Conservation (phyloP, 2,329 filamentous ascomycete species). For the Diaporthe velutina region DNA sequence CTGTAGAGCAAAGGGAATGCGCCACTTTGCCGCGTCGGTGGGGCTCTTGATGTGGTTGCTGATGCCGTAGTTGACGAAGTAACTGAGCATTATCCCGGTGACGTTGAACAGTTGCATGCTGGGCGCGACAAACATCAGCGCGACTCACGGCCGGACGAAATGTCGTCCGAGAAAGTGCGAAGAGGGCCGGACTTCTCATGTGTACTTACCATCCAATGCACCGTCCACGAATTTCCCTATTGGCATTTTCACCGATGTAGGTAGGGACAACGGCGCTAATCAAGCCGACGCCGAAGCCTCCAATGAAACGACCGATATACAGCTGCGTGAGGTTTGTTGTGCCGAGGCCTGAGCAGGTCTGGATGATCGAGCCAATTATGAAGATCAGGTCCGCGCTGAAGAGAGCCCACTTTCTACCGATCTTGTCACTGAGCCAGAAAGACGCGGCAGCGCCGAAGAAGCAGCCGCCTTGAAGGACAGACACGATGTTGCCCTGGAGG, state of each 20-base stretch:
- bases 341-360: conserved; percentile 33
- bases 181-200: too few relatives aligned
- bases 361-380: conserved; percentile 32
- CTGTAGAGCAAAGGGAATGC: conserved; percentile 58
- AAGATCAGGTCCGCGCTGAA: conserved; percentile 35
- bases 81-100: conserved; percentile 39
- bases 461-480: conserved; percentile 38
- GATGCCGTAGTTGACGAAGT: conserved; percentile 40
- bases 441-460: conserved; percentile 40
- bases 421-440: conserved; percentile 67
- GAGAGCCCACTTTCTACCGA: conserved; percentile 44
- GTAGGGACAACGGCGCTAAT: conserved; percentile 39
- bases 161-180: neutral
- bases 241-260: conserved; percentile 38
- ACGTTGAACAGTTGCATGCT: conserved; percentile 40
- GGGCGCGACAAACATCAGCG: neutral
- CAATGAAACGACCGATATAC: conserved; percentile 37
- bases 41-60: conserved; percentile 35
- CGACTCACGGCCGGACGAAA: neutral
- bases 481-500: conserved; percentile 54
- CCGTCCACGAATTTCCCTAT: conserved; percentile 36
- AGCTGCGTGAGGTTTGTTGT: conserved; percentile 36
- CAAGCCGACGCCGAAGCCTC: conserved; percentile 39
- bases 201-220: conserved; percentile 36
- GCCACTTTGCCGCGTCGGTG: conserved; percentile 51